Evolutionary conservation across 164 flowering plant species (phyloP), one percentile per base, ranked within the genome.

Genomic region (Vitis riparia): DNA sequence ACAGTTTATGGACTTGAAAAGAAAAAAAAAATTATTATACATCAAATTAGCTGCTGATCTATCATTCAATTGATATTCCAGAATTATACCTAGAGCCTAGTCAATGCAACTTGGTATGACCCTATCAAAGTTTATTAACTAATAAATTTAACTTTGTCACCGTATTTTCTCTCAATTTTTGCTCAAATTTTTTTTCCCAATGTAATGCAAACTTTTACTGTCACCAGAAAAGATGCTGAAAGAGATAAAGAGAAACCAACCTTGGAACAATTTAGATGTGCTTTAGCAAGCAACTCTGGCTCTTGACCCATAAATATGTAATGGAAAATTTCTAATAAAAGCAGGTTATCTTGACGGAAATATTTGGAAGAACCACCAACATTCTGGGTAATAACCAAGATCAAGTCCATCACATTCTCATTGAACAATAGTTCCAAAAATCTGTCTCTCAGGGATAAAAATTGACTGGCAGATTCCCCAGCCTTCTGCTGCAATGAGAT

Each of bases 331-430:
- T 96, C 99, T 78, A 96, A 71, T 52, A 96, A 71, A 77, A 96
- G 98, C 78, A 91, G 77, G 80, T 91, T 96, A 73, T 96, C 98
- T 63, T 90, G 90, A 60, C 86, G 85, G 14, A 96, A 80, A 78
- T 88, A 87, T 68, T 87, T 62, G 66, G 63, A 58, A 63, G 89
- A 78, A 59, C 88, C 93, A 69, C 86, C 85, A 68, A 89, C 70
- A 76, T 93, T 85, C 76, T 93, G 97, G 47, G 91, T 76, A 49
- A 93, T 76, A 27, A 87, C 91, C 66, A 96, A 64, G 62, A 93
- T 80, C 59, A 96, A 68, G 59, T 93, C 98, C 91, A 87, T 89
- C 9, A 93, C 97, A 85, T 93, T 89, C 79, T 96, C 99, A 50
- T 68, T 71, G 71, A 91, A 96, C 80, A 96, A 63, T 48, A 88